phyloP scores from a whole-genome alignment of 139 green algal genomes.

The Picochlorum sp. region DNA sequence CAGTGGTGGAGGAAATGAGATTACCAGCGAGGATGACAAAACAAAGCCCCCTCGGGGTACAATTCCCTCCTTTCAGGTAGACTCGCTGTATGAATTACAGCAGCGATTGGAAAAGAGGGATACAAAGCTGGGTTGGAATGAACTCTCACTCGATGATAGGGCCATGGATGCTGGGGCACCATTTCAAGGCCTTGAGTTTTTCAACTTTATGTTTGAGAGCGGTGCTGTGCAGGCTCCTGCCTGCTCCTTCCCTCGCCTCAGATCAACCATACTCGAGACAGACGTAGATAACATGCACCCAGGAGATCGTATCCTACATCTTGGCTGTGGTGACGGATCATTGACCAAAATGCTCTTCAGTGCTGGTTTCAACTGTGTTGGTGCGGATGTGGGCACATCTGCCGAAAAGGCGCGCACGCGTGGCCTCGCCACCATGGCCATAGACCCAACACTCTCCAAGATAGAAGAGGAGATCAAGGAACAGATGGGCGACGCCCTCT shows the following conservation, averaged over 20 bases:
- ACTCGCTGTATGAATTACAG: conserved; percentile 35
- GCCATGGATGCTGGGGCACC: conserved; percentile 27
- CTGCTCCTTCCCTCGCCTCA: conserved; percentile 42
- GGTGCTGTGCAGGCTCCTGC: conserved; percentile 31
- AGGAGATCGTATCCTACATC: conserved; percentile 40
- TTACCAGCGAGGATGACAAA: background rate
- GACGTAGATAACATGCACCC: conserved; percentile 16
- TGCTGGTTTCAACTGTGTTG: conserved; percentile 39
- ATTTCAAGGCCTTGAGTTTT: conserved; percentile 50
- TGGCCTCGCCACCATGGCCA: background rate
- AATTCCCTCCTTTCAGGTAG: conserved; percentile 54
- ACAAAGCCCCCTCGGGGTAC: conserved; percentile 30
- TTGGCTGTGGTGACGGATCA: conserved; percentile 44
- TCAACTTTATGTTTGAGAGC: conserved; percentile 39
- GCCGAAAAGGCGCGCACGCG: background rate
- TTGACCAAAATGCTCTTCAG: conserved; percentile 67
- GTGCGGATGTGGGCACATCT: background rate
- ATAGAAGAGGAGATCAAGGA: background rate
- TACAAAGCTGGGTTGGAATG: conserved; percentile 17
- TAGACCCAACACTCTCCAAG: no score
- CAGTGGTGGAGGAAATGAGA: conserved; percentile 24
- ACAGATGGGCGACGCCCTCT: background rate
- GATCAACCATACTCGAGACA: conserved; percentile 4
- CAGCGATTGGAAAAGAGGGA: conserved; percentile 26
- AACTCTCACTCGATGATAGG: background rate